Evolutionary conservation across 2,329 filamentous ascomycete genomes (phyloP).

Genomic region (Aspergillus sp.): DNA sequence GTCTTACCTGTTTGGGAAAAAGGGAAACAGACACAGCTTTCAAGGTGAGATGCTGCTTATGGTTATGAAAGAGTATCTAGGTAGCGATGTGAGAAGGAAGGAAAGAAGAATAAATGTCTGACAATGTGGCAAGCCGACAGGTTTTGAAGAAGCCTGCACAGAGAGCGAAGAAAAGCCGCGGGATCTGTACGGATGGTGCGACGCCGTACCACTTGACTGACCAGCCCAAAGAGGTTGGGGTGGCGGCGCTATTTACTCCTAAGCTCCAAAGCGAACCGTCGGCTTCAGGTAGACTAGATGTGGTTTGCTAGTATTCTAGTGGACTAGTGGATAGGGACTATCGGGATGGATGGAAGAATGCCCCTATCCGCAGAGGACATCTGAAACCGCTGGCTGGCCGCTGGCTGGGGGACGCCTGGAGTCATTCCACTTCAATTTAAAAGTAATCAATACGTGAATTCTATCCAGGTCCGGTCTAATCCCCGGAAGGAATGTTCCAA

Average conservation of each 20-base stretch:
- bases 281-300: slow-evolving; percentile 6
- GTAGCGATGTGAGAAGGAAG: neutral
- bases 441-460: neutral
- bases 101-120: neutral
- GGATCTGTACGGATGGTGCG: slow-evolving; percentile 10
- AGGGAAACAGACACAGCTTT: neutral
- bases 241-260: slow-evolving; percentile 21
- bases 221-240: slow-evolving; percentile 14
- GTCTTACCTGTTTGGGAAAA: neutral
- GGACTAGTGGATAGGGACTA: neutral
- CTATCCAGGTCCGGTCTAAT: neutral
- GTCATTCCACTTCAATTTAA: neutral
- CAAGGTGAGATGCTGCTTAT: too few relatives aligned
- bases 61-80: neutral
- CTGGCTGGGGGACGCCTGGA: neutral
- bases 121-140: neutral
- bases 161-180: neutral
- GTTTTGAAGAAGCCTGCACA: neutral
- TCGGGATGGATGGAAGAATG: neutral
- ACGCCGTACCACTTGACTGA: slow-evolving; percentile 14
- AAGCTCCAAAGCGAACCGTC: slow-evolving; percentile 14
- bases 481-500: neutral
- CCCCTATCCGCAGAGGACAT: neutral
- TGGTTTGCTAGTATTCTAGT: slow-evolving; percentile 1
- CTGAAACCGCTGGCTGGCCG: neutral